Evolutionary conservation across 2,329 filamentous ascomycete genomes (phyloP).

Genomic region (Teratosphaeriaceae sp.): DNA sequence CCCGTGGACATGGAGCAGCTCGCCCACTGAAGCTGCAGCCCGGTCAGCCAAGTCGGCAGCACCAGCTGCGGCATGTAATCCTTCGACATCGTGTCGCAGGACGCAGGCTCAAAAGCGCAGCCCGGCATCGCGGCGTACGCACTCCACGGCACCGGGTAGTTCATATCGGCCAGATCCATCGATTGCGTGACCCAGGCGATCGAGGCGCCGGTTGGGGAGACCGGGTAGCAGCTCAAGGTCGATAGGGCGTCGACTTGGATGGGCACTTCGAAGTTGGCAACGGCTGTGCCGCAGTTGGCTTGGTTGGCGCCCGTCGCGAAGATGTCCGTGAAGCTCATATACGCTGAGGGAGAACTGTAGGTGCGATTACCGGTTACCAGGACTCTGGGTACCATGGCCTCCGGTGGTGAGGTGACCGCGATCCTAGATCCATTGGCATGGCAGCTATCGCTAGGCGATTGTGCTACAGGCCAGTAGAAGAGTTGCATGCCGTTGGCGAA

Average conservation of each 20-base stretch:
- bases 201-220: neutral
- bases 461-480: neutral
- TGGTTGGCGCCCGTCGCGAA: neutral
- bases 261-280: neutral
- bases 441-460: neutral
- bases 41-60: neutral
- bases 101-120: neutral
- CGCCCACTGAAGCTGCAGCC: neutral
- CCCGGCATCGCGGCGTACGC: neutral
- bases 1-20: neutral
- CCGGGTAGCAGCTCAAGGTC: neutral
- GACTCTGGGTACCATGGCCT: neutral
- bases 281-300: neutral
- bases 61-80: neutral
- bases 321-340: neutral
- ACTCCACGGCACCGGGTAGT: slow-evolving; percentile 1
- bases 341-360: neutral
- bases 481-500: neutral
- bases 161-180: neutral
- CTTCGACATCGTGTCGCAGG: neutral
- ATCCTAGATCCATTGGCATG: neutral
- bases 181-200: neutral
- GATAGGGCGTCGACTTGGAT: neutral
- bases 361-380: neutral
- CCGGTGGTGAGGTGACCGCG: neutral